Evolutionary conservation across 202 grass and related monocot species (phyloP).

Genomic region (Eragrostis tef): DNA sequence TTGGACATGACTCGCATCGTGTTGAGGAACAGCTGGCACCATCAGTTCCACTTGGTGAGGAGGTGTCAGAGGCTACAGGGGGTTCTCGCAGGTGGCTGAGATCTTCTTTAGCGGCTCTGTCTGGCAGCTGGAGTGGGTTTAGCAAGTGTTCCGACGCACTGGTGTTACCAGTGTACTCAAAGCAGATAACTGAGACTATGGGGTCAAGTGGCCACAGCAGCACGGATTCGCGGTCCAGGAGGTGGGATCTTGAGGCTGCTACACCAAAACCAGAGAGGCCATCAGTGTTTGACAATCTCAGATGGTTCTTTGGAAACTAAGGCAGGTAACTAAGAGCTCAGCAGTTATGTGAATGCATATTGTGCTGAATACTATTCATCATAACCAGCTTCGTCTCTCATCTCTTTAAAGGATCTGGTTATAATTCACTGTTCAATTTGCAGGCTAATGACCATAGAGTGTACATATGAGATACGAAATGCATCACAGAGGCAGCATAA

Average conservation of each 20-base stretch:
- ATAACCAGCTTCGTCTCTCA: background rate
- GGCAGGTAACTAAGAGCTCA: constrained; percentile 36
- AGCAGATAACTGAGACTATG: background rate
- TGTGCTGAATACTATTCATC: background rate
- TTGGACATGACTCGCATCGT: constrained; percentile 3
- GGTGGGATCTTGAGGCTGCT: constrained; percentile 45
- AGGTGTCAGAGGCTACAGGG: constrained; percentile 1
- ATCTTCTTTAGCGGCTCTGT: constrained; percentile 43
- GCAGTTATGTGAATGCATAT: background rate
- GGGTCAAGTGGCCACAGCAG: background rate
- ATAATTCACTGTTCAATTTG: constrained; percentile 14
- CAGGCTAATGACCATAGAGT: constrained; percentile 15
- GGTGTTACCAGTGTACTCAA: constrained; percentile 19
- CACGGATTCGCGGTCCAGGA: constrained; percentile 25
- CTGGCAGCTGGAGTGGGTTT: constrained; percentile 30
- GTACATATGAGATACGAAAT: constrained; percentile 10
- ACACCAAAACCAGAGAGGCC: constrained; percentile 6
- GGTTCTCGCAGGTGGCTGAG: constrained; percentile 32
- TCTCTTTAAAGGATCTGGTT: constrained; percentile 16
- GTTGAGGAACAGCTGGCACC: constrained; percentile 3
- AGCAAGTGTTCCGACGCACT: background rate
- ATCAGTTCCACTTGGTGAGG: background rate
- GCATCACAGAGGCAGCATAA: background rate
- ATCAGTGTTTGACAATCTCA: constrained; percentile 2
- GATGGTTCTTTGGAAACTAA: constrained; percentile 35